phyloP scores from a whole-genome alignment of 2,329 filamentous ascomycete species.

The Fusarium coffeatum region DNA sequence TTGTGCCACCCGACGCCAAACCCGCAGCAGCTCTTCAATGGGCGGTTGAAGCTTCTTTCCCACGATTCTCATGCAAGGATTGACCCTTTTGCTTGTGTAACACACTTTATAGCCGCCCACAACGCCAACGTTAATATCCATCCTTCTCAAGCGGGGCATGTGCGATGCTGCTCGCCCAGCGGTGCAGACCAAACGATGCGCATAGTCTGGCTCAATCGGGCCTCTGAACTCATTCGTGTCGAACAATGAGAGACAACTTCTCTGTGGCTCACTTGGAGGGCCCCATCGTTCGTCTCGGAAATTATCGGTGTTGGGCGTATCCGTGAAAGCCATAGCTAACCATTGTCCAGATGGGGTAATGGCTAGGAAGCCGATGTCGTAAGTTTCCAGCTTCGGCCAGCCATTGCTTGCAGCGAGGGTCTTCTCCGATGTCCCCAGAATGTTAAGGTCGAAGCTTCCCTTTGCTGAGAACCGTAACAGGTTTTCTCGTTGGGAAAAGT shows the following conservation, averaged over 20 bases:
- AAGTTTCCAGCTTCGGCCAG: slow-evolving; percentile 10
- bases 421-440: background rate
- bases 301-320: slow-evolving; percentile 1
- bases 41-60: slow-evolving; percentile 10
- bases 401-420: background rate
- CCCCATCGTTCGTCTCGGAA: slow-evolving; percentile 13
- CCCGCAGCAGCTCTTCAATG: background rate
- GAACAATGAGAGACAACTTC: background rate
- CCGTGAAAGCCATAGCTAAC: background rate
- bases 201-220: slow-evolving; percentile 10
- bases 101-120: background rate
- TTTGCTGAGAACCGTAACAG: background rate
- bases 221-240: slow-evolving; percentile 17
- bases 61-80: slow-evolving; percentile 8
- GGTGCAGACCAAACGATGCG: background rate
- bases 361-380: slow-evolving; percentile 8
- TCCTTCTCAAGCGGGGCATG: background rate
- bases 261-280: background rate
- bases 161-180: slow-evolving; percentile 4
- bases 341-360: slow-evolving; percentile 10
- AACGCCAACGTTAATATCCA: slow-evolving; percentile 1
- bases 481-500: slow-evolving; percentile 13
- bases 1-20: slow-evolving; percentile 11
- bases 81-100: background rate
- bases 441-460: slow-evolving; percentile 9